Conservation (phyloP, 2,329 filamentous ascomycete genomes). For the Hansfordia pulvinata region DNA sequence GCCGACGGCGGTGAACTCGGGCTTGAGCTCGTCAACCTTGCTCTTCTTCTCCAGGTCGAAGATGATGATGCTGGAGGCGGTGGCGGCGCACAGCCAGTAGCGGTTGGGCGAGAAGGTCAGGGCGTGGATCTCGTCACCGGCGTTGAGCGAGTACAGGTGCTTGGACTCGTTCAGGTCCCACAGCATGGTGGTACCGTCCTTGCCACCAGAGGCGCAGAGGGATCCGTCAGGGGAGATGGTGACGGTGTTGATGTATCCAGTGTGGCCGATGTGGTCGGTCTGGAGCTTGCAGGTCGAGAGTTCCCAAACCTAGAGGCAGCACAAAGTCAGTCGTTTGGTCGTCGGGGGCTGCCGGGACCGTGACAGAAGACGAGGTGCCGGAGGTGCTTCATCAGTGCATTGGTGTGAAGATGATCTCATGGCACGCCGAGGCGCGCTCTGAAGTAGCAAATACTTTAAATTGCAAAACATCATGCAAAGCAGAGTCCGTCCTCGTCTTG, state of each 20-base stretch:
- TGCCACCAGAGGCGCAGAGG: constrained; percentile 96
- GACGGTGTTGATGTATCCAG: constrained; percentile 99
- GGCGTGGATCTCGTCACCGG: constrained; percentile 99
- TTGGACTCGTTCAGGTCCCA: constrained; percentile 99
- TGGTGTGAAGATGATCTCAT: constrained; percentile 98
- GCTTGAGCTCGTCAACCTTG: constrained; percentile 99
- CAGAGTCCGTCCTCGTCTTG: constrained; percentile 5
- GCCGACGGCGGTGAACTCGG: constrained; percentile 87
- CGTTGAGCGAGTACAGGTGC: constrained; percentile 99
- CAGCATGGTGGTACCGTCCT: constrained; percentile 99
- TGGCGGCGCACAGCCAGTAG: constrained; percentile 99
- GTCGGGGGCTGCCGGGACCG: too few species aligned
- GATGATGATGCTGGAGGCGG: constrained; percentile 97
- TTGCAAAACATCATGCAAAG: constrained; percentile 83
- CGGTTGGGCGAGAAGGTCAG: constrained; percentile 99
- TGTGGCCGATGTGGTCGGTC: constrained; percentile 99
- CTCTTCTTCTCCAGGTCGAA: constrained; percentile 99
- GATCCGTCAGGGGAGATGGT: constrained; percentile 99
- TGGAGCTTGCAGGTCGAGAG: constrained; percentile 98
- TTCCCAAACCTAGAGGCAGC: constrained; percentile 78
- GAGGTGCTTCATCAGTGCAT: constrained; percentile 55
- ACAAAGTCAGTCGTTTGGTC: constrained; percentile 16
- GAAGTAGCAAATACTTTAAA: constrained; percentile 99
- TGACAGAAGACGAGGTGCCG: constrained; percentile 3
- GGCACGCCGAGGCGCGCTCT: constrained; percentile 70